A percentile compares a stretch with the other conserved stretches of the same genome.
Conservation (phyloP, 495 filamentous ascomycete genomes). For the Aspergillus carlsbadensis region DNA sequence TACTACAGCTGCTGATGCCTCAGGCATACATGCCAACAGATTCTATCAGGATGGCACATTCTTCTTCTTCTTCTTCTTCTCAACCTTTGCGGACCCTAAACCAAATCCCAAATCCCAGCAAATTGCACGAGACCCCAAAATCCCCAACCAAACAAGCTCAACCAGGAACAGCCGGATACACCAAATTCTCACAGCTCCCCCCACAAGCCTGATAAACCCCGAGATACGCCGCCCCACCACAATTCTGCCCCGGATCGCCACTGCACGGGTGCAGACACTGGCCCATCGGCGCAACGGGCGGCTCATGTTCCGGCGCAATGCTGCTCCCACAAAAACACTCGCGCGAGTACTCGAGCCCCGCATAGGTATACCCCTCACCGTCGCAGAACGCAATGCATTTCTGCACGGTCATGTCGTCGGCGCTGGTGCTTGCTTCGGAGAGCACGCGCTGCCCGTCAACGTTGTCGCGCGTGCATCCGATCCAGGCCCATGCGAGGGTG, state of each 20-base stretch:
- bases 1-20: too few species aligned
- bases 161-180: conserved; percentile 1
- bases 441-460: not conserved
- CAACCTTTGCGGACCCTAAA: too few species aligned
- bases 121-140: too few species aligned
- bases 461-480: not conserved
- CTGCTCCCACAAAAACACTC: not conserved
- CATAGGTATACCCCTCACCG: not conserved
- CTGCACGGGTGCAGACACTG: conserved; percentile 2
- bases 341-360: not conserved
- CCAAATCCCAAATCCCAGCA: too few species aligned
- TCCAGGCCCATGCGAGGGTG: not conserved
- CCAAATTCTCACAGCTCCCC: not conserved
- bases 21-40: too few species aligned
- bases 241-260: conserved; percentile 2
- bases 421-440: not conserved
- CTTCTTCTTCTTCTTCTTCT: too few species aligned
- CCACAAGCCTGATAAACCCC: conserved; percentile 8
- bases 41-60: too few species aligned
- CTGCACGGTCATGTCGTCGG: conserved; percentile 5
- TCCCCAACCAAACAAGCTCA: too few species aligned
- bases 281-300: conserved; percentile 1
- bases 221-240: conserved; percentile 8
- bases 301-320: not conserved
- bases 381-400: not conserved